phyloP scores from a whole-genome alignment of 257 asterid species.

The Nicotiana obtusifolia region DNA sequence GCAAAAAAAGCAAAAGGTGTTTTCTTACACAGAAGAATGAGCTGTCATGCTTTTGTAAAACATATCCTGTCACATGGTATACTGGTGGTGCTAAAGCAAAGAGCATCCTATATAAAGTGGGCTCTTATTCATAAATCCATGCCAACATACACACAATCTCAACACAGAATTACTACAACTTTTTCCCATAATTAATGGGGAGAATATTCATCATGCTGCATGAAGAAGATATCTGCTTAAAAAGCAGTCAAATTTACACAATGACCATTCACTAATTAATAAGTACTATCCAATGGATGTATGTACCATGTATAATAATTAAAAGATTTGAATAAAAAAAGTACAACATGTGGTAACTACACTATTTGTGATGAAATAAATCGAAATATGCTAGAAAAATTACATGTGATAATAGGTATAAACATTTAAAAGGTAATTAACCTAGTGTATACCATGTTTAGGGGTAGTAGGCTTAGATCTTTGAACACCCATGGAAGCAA shows the following conservation, averaged over 20 bases:
- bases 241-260: not conserved
- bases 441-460: conserved; percentile 45
- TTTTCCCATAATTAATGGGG: conserved; percentile 5
- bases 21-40: conserved; percentile 37
- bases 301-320: too few species aligned
- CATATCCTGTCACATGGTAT: conserved; percentile 22
- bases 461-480: conserved; percentile 95
- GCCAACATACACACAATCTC: not conserved
- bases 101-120: not conserved
- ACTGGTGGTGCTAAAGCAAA: conserved; percentile 7
- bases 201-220: conserved; percentile 21
- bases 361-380: not conserved
- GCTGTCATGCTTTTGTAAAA: conserved; percentile 58
- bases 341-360: not conserved
- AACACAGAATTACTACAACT: not conserved
- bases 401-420: not conserved
- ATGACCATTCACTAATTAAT: not conserved
- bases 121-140: not conserved
- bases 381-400: not conserved
- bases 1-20: conserved; percentile 37
- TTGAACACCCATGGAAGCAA: conserved; percentile 92
- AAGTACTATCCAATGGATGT: not conserved
- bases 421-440: not conserved
- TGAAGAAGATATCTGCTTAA: not conserved
- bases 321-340: not conserved